phyloP scores from a whole-genome alignment of 1,284 basidiomycete genomes.

The Irpex sp. region DNA sequence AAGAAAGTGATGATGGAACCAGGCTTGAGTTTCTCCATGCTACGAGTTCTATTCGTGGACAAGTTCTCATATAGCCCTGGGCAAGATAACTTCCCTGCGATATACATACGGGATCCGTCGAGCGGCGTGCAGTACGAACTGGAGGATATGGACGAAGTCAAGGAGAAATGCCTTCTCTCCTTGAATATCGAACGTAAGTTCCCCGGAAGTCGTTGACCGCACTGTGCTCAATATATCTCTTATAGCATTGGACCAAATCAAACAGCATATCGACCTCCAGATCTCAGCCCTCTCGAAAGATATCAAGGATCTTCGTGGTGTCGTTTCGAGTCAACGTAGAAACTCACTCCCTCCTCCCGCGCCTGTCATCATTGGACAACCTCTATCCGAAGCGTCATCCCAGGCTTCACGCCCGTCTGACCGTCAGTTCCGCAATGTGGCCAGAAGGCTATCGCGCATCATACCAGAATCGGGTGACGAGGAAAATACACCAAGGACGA shows the following conservation, averaged over 20 bases:
- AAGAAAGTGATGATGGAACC: constrained; percentile 82
- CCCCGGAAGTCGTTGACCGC: background rate
- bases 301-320: constrained; percentile 83
- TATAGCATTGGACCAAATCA: constrained; percentile 96
- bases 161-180: constrained; percentile 83
- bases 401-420: constrained; percentile 65
- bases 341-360: constrained; percentile 33
- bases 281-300: constrained; percentile 86
- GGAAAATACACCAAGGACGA: constrained; percentile 26
- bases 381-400: constrained; percentile 56
- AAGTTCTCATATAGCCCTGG: constrained; percentile 93
- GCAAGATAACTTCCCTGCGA: constrained; percentile 91
- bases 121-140: constrained; percentile 95
- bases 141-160: constrained; percentile 93
- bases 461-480: constrained; percentile 34
- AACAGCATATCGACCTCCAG: constrained; percentile 93
- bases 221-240: constrained; percentile 10
- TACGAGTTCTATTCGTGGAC: constrained; percentile 91
- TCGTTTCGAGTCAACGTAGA: constrained; percentile 51
- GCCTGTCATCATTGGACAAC: constrained; percentile 45
- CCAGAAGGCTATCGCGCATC: constrained; percentile 65
- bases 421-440: constrained; percentile 65
- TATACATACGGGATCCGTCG: constrained; percentile 89
- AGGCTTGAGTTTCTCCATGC: constrained; percentile 64
- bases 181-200: constrained; percentile 94